These are phyloP conservation scores for Thalassiosira allenii DNA, from an alignment of 352 stramenopile genomes.

Conservation along the genomic window DNA sequence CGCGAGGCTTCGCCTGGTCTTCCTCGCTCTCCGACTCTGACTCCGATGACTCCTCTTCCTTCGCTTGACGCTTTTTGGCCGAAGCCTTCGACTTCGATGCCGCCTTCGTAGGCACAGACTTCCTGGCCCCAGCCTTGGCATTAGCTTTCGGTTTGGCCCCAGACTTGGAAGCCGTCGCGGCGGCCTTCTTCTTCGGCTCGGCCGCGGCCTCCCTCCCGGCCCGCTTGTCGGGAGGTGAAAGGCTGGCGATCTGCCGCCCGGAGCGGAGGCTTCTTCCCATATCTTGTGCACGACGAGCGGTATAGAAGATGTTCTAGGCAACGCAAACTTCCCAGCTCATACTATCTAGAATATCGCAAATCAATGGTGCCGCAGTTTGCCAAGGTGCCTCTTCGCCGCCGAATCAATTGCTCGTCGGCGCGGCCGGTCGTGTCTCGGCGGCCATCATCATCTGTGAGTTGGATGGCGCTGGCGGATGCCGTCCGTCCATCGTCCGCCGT, in stretches of 20 bases:
- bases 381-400: no score
- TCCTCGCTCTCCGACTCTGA: slow-evolving; percentile 29
- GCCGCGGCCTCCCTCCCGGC: neutral
- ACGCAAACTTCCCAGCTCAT: no score
- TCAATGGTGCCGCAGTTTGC: no score
- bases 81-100: neutral
- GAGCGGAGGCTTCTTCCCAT: slow-evolving; percentile 58
- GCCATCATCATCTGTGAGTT: no score
- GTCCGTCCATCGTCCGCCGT: no score
- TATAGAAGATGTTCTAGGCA: no score
- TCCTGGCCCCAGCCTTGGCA: neutral
- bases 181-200: slow-evolving; percentile 2
- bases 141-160: neutral
- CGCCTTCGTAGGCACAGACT: neutral
- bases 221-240: slow-evolving; percentile 48
- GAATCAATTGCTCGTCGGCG: no score
- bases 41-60: no score
- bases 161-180: neutral
- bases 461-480: no score
- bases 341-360: no score
- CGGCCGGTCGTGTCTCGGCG: neutral
- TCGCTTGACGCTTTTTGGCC: neutral
- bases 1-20: slow-evolving; percentile 4
- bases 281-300: no score
- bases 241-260: slow-evolving; percentile 42